Base-by-base conservation (phyloP, 2,329 filamentous ascomycete species). In the Alternaria metachromatica region DNA sequence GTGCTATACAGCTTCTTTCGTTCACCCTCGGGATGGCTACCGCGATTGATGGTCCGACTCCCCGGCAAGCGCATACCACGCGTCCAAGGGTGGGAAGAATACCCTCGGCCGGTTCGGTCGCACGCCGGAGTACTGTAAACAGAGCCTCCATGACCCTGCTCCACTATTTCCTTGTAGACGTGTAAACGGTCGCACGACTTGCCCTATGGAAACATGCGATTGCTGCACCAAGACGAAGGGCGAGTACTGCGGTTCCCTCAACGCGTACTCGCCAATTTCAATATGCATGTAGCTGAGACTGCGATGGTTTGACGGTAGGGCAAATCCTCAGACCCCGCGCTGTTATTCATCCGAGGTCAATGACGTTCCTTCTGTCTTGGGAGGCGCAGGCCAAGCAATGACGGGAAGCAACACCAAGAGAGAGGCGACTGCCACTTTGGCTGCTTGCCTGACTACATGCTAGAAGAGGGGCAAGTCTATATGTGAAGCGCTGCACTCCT, bases 351-450 rank as follows among this genome's bases (percentile, higher is more conserved):
- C 51, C 58, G 43, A 48, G 23, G 7, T 62, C 26, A 26, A 72
- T 72, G 69, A 73, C 71, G 71, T 69, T 50, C 25, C 20, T 51
- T 37, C 50, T 25, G 30, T 58, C 64, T 67, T 66, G 61, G 67
- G 50, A 61, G 44, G 55, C 30, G 41, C 55, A 60, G 55, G 66
- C 67, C 67, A 73, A 72, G 68, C 62, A 54, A 57, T 60, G 60
- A 63, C 58, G 56, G 63, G 63, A 71, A 66, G 33, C 45, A 57
- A 64, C 53, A 53, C 46, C 44, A 51, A 50, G 25, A 25, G 63
- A 51, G 43, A 62, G 26, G 41, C 61, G 65, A 41, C 65, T 57
- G 66, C 64, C 68, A 67, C 33, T 37, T 37, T 37, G 33, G 33
- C 33, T n/a, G 15, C 33, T 37, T 37, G 65, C 59, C 26, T 26